These are phyloP conservation scores for Hymenoscyphus infarciens DNA, from an alignment of 2,329 filamentous ascomycete species.

Conservation along the genomic window DNA sequence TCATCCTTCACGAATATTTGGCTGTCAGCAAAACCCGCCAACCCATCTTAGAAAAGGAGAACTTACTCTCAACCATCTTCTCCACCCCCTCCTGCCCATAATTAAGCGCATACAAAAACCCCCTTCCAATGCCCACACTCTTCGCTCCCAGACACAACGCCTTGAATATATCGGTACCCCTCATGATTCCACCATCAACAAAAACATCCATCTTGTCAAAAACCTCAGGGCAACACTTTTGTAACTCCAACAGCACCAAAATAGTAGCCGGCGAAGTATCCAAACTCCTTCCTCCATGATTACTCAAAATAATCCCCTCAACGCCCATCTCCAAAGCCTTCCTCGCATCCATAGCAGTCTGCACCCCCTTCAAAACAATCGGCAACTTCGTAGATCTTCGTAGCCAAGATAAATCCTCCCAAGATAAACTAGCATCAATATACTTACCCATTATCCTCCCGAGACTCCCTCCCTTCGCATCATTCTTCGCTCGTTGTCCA, in stretches of 20 bases:
- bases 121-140: slow-evolving; percentile 60
- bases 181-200: slow-evolving; percentile 61
- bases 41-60: not conserved
- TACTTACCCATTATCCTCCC: slow-evolving; percentile 53
- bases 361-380: slow-evolving; percentile 67
- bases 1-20: slow-evolving; percentile 53
- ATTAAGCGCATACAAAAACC: slow-evolving; percentile 55
- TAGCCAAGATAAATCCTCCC: slow-evolving; percentile 65
- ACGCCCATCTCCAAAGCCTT: slow-evolving; percentile 56
- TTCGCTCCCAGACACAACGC: slow-evolving; percentile 62
- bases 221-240: slow-evolving; percentile 56
- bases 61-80: slow-evolving; percentile 50
- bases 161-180: slow-evolving; percentile 66
- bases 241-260: slow-evolving; percentile 59
- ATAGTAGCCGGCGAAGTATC: slow-evolving; percentile 53
- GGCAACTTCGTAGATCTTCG: slow-evolving; percentile 53
- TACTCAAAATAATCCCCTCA: slow-evolving; percentile 66
- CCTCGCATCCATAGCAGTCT: slow-evolving; percentile 60
- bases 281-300: slow-evolving; percentile 62
- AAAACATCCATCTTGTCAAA: slow-evolving; percentile 59
- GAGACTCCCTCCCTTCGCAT: slow-evolving; percentile 52
- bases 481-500: slow-evolving; percentile 47
- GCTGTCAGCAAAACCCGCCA: slow-evolving; percentile 11
- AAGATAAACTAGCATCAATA: slow-evolving; percentile 55
- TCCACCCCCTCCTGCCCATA: slow-evolving; percentile 59